phyloP scores from a whole-genome alignment of 306 rosid genomes.

The Rosa chinensis region DNA sequence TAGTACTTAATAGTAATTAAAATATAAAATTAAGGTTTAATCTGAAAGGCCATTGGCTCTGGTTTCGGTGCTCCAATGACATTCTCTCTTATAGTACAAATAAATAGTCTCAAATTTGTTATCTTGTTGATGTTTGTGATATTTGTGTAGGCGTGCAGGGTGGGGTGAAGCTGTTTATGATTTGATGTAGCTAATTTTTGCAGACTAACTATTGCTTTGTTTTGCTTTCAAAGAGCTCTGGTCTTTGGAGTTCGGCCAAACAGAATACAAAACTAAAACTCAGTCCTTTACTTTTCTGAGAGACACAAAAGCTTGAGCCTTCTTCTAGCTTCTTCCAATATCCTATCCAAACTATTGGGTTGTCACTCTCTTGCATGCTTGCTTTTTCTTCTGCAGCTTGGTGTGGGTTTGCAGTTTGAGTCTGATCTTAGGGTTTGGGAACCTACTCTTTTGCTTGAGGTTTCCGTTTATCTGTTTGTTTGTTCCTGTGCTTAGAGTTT shows the following conservation, averaged over 20 bases:
- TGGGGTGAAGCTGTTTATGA: background rate
- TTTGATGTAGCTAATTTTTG: no score
- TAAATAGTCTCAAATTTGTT: no score
- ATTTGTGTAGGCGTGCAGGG: background rate
- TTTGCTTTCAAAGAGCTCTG: background rate
- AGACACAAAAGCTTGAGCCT: background rate
- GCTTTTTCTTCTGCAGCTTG: background rate
- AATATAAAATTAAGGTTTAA: background rate
- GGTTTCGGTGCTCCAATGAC: background rate
- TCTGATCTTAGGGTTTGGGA: slow-evolving; percentile 11
- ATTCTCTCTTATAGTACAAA: background rate
- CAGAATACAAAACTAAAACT: background rate
- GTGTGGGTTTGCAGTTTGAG: background rate
- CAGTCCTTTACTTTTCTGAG: background rate
- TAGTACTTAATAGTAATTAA: background rate
- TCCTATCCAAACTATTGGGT: background rate
- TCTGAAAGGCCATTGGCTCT: background rate
- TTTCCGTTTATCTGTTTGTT: background rate
- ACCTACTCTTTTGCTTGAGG: background rate
- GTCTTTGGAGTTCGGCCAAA: background rate
- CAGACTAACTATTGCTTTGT: no score
- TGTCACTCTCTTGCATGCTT: slow-evolving; percentile 1
- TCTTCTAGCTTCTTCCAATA: background rate
- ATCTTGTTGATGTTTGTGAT: no score
- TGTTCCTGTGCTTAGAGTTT: background rate